Conservation (phyloP, 2,329 filamentous ascomycete species). For the Arthrobotrys entomopaga region DNA sequence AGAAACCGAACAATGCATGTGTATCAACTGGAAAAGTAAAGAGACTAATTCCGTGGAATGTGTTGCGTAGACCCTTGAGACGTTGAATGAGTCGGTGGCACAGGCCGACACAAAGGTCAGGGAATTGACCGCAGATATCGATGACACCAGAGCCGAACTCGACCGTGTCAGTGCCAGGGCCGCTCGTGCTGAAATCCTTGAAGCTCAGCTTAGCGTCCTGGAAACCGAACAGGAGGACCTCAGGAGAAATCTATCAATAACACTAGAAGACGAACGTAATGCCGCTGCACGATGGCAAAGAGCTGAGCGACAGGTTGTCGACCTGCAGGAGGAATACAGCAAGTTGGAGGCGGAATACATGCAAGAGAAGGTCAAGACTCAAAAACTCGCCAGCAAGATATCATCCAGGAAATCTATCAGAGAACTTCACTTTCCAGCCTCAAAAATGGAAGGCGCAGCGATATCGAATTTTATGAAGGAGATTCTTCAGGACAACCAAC, state of each 20-base stretch:
- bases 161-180: conserved; percentile 63
- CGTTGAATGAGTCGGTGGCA: conserved; percentile 79
- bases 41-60: conserved; percentile 45
- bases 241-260: conserved; percentile 73
- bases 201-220: conserved; percentile 79
- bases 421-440: conserved; percentile 39
- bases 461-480: conserved; percentile 87
- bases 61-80: conserved; percentile 73
- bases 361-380: conserved; percentile 57
- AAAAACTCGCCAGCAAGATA: conserved; percentile 74
- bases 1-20: conserved; percentile 8
- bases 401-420: conserved; percentile 48
- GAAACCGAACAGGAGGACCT: conserved; percentile 83
- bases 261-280: conserved; percentile 78
- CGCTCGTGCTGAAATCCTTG: conserved; percentile 78
- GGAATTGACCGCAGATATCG: conserved; percentile 66
- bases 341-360: conserved; percentile 79
- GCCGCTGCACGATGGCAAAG: conserved; percentile 85
- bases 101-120: conserved; percentile 84
- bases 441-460: conserved; percentile 48
- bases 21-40: no score
- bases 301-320: conserved; percentile 79
- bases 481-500: conserved; percentile 93
- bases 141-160: conserved; percentile 58
- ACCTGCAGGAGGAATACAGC: conserved; percentile 87